Conservation (phyloP, 768 basidiomycete species). For the Suillus discolor region DNA sequence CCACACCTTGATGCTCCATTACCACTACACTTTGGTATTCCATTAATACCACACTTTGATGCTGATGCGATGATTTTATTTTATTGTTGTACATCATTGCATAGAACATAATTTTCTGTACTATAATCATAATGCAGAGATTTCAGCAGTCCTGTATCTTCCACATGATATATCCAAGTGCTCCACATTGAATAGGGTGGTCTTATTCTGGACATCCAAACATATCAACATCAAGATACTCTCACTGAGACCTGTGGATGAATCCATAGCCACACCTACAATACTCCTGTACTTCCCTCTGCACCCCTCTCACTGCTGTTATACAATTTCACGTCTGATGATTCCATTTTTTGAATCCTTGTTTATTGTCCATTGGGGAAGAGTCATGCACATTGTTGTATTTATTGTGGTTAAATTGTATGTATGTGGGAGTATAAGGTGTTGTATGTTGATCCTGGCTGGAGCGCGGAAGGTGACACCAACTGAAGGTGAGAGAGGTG, state of each 20-base stretch:
- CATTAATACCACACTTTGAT: no score
- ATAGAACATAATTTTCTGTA: constrained; percentile 25
- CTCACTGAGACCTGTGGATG: constrained; percentile 25
- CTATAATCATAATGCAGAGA: constrained; percentile 42
- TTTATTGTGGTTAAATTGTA: no score
- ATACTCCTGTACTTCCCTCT: constrained; percentile 39
- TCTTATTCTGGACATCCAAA: constrained; percentile 78
- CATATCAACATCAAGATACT: constrained; percentile 63
- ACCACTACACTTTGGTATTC: no score
- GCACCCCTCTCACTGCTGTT: constrained; percentile 49
- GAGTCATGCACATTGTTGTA: no score
- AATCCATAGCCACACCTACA: constrained; percentile 25
- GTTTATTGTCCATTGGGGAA: no score
- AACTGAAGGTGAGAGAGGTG: no score
- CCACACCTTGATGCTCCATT: no score
- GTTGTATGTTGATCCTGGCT: no score
- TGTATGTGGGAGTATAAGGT: no score
- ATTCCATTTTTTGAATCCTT: no score
- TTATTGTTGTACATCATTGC: neutral
- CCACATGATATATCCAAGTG: constrained; percentile 51
- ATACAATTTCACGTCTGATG: constrained; percentile 58
- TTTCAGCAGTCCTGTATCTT: constrained; percentile 70
- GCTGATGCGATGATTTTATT: no score
- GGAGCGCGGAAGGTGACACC: no score
- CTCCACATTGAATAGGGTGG: constrained; percentile 53